phyloP scores from a whole-genome alignment of 2,329 filamentous ascomycete genomes.

The Coniochaeta hoffmannii region DNA sequence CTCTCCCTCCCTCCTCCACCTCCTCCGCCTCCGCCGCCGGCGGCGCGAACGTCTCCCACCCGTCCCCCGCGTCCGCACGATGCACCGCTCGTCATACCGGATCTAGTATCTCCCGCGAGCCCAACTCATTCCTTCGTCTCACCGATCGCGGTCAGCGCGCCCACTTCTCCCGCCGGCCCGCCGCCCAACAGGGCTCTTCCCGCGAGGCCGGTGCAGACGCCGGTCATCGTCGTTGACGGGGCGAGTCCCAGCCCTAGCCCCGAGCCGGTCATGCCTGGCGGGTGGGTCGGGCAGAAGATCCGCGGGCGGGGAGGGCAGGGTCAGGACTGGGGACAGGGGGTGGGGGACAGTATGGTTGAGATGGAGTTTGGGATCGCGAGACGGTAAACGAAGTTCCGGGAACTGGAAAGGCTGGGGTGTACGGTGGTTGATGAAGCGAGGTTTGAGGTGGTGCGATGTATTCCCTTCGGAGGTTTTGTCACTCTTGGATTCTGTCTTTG shows the following conservation, averaged over 20 bases:
- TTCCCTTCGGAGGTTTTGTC: background rate
- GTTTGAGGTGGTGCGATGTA: background rate
- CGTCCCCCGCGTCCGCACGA: conserved; percentile 29
- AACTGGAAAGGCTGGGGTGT: background rate
- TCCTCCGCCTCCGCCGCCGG: conserved; percentile 3
- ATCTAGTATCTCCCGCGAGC: conserved; percentile 19
- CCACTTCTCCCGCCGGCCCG: conserved; percentile 26
- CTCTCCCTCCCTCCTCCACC: conserved; percentile 7
- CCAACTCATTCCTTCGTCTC: conserved; percentile 10
- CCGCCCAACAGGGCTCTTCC: conserved; percentile 38
- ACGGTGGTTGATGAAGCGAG: background rate
- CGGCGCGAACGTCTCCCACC: conserved; percentile 21
- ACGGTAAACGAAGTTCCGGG: background rate
- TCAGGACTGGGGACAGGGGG: background rate
- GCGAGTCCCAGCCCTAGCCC: background rate
- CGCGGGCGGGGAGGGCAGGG: background rate
- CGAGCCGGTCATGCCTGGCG: background rate
- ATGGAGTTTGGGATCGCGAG: background rate
- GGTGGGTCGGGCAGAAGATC: background rate
- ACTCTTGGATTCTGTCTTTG: background rate
- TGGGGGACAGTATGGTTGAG: no score
- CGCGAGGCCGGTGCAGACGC: background rate
- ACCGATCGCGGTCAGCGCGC: background rate
- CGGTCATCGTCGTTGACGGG: background rate
- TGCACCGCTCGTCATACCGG: conserved; percentile 26